Evolutionary conservation across 495 filamentous ascomycete genomes (phyloP).

Genomic region (Talaromyces trachyspermus): DNA sequence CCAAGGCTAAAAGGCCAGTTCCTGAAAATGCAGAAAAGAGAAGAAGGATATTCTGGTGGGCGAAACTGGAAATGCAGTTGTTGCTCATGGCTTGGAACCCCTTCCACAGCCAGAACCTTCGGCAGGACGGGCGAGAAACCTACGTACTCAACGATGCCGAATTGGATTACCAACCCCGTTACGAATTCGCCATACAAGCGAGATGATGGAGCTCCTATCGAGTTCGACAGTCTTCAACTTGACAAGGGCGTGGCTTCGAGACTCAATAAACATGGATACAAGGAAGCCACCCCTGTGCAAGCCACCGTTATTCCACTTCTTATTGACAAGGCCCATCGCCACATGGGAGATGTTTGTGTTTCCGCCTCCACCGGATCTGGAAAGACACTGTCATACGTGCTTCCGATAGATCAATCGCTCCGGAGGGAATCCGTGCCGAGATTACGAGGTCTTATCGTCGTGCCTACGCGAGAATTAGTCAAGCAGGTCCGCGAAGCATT

Average conservation of each 20-base stretch:
- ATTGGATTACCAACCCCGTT: slow-evolving; percentile 71
- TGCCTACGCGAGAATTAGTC: slow-evolving; percentile 87
- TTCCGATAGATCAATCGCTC: slow-evolving; percentile 77
- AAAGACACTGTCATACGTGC: slow-evolving; percentile 83
- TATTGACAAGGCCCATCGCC: slow-evolving; percentile 46
- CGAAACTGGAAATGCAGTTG: slow-evolving; percentile 27
- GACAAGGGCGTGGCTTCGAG: slow-evolving; percentile 48
- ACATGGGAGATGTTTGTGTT: slow-evolving; percentile 71
- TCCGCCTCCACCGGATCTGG: slow-evolving; percentile 89
- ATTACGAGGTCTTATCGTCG: slow-evolving; percentile 69
- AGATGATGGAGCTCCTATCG: slow-evolving; percentile 14
- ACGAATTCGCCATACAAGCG: slow-evolving; percentile 50
- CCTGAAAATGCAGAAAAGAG: slow-evolving; percentile 16
- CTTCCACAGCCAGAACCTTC: slow-evolving; percentile 65
- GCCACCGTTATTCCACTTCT: slow-evolving; percentile 72
- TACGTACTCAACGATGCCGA: slow-evolving; percentile 39
- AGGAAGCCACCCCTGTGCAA: slow-evolving; percentile 78
- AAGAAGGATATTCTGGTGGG: slow-evolving; percentile 17
- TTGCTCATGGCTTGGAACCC: slow-evolving; percentile 63
- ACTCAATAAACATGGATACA: slow-evolving; percentile 58
- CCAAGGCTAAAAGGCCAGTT: slow-evolving; percentile 17
- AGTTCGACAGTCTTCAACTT: slow-evolving; percentile 57
- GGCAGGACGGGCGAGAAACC: slow-evolving; percentile 42
- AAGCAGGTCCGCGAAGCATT: slow-evolving; percentile 69
- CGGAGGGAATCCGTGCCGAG: slow-evolving; percentile 49